Evolutionary conservation across 257 asterid genomes (phyloP).

Genomic region (Solanum etuberosum): DNA sequence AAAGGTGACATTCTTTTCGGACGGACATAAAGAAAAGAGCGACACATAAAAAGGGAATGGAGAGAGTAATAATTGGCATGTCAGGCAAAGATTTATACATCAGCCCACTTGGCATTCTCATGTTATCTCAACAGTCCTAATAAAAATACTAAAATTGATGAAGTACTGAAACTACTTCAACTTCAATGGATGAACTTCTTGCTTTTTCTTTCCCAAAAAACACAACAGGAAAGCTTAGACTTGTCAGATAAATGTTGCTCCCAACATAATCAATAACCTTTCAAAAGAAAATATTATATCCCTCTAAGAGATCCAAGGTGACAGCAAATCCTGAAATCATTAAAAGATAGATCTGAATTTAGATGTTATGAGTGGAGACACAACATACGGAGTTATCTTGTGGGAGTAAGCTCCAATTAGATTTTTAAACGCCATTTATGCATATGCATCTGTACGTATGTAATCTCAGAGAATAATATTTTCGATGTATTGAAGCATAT

Average conservation of each 20-base stretch:
- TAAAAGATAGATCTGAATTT: not conserved
- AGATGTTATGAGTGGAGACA: not conserved
- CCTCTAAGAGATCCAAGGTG: not conserved
- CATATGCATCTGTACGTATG: not conserved
- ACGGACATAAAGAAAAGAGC: not conserved
- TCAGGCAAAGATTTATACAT: not conserved
- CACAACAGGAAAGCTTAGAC: not conserved
- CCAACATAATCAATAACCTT: not conserved
- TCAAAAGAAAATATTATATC: not conserved
- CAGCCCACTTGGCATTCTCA: not conserved
- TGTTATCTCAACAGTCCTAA: not conserved
- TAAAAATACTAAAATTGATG: not conserved
- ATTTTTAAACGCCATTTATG: not conserved
- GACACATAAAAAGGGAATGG: not conserved
- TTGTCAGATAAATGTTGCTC: not conserved
- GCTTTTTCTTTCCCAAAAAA: not conserved
- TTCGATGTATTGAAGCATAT: too few relatives aligned
- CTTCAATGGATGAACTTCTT: not conserved
- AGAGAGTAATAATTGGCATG: not conserved
- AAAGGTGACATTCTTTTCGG: not conserved
- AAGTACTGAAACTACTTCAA: not conserved
- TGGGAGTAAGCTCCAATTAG: not conserved
- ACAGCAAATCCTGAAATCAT: not conserved
- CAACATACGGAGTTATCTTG: not conserved
- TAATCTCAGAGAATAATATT: not conserved